Conservation (phyloP, 306 rosid genomes). For the Abrus precatorius region DNA sequence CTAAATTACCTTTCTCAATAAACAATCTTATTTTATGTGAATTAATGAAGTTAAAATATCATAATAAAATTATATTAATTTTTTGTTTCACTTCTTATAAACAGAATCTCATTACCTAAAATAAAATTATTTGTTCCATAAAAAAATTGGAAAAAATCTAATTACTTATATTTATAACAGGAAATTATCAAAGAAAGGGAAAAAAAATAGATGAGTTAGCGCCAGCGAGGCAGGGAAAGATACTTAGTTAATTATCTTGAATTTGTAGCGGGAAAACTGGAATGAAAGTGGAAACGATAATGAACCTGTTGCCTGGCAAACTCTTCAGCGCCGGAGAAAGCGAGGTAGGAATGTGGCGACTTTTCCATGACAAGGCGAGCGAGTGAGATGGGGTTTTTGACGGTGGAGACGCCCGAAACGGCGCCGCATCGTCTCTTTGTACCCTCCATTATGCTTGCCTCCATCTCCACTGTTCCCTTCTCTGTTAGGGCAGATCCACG, state of each 20-base stretch:
- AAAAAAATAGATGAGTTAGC: not conserved
- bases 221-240: not conserved
- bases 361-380: conserved; percentile 98
- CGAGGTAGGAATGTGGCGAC: conserved; percentile 96
- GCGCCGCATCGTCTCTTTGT: conserved; percentile 87
- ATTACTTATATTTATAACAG: too few species aligned
- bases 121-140: too few species aligned
- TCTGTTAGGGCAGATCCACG: conserved; percentile 92
- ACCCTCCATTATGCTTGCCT: conserved; percentile 98
- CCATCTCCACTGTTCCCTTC: conserved; percentile 93
- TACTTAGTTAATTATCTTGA: not conserved
- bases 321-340: conserved; percentile 87
- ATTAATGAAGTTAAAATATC: too few species aligned
- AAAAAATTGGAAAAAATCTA: too few species aligned
- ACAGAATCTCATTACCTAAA: too few species aligned
- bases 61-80: too few species aligned
- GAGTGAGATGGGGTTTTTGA: conserved; percentile 85
- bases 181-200: too few species aligned
- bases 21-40: too few species aligned
- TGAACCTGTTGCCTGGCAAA: conserved; percentile 83
- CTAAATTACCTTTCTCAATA: too few species aligned
- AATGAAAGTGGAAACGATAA: not conserved
- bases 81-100: too few species aligned
- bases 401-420: conserved; percentile 84
- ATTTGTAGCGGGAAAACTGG: not conserved